phyloP scores from a whole-genome alignment of 108 stramenopile genomes.

The Nitzschia palea region DNA sequence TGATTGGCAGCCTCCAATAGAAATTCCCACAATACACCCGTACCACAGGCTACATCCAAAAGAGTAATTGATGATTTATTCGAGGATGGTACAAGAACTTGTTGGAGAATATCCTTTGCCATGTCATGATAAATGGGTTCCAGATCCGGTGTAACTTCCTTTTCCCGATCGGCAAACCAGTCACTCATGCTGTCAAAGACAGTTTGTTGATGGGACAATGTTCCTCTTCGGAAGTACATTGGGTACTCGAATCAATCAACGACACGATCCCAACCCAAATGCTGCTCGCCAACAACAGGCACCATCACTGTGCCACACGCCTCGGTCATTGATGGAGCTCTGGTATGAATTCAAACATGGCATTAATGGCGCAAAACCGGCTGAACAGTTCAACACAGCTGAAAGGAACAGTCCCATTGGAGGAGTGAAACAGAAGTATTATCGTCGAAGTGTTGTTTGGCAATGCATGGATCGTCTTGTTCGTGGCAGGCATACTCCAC shows the following conservation, averaged over 20 bases:
- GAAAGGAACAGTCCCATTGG: background rate
- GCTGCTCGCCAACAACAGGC: too few relatives aligned
- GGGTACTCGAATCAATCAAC: too few relatives aligned
- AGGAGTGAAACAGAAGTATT: background rate
- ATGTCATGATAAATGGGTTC: slow-evolving; percentile 11
- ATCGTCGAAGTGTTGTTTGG: background rate
- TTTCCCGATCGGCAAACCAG: slow-evolving; percentile 18
- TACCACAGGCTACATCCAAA: slow-evolving; percentile 43
- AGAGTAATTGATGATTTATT: too few relatives aligned
- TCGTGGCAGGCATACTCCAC: background rate
- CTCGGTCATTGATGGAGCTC: background rate
- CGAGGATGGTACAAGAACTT: background rate
- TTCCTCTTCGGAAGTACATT: slow-evolving; percentile 4
- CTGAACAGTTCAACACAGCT: background rate
- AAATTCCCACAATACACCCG: slow-evolving; percentile 30
- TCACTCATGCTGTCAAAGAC: slow-evolving; percentile 17
- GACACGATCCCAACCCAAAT: too few relatives aligned
- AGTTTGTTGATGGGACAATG: slow-evolving; percentile 11
- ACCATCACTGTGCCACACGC: background rate
- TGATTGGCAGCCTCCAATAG: slow-evolving; percentile 27
- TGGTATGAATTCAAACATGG: background rate
- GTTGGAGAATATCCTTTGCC: slow-evolving; percentile 10
- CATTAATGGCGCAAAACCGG: background rate
- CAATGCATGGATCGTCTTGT: background rate
- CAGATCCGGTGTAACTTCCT: slow-evolving; percentile 16